Base-by-base conservation (phyloP, 2,329 filamentous ascomycete species). In the Phoma sp. region DNA sequence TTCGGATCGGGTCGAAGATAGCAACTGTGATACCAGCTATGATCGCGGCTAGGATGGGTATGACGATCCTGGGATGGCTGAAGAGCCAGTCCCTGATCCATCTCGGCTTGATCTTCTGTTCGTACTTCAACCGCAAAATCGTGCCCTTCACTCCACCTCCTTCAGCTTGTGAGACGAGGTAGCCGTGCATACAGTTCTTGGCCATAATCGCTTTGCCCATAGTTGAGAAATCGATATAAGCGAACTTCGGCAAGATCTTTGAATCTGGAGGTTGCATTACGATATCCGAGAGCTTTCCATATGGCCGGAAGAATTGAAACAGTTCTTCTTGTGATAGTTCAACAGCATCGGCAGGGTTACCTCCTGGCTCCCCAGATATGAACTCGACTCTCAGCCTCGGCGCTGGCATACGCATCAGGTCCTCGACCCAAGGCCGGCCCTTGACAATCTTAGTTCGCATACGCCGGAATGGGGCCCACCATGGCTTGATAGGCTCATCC, bases 371-470 rank as follows among this genome's bases (percentile, higher is more conserved):
- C 0, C 85, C 84, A 4, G 92, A 86, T 7, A 93, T 82, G 60
- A 97, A 98, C 69, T 98, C 93, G 18, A 97, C 87, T 63, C 86
- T 89, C 30, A 99, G 68, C 23, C 90, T 83, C 33, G 81, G 81
- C 52, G 87, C 91, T 0, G 95, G 95, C 43, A 92, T 87, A 6
- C 92, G 85, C 63, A 92, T 90, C 23, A 99, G 78, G 71, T 99
- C 95, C 69, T 98, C 95, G 2, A 98, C 83, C 95, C 95, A 99
- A 0, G 95, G 95, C 18, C 87, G 86, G 9, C 95, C 95, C 49
- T 86, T 82, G 2, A 99, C 95, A 6, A 92, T 78, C 20, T 87
- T 87, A 1, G 87, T 87, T 42, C 85, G 83, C 51, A 96, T 87
- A 12, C 83, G 86, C 3, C 87, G 86, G 60, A 96, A 88, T 0